Evolutionary conservation across 306 rosid genomes (phyloP).

Genomic region (Trifolium pratense): DNA sequence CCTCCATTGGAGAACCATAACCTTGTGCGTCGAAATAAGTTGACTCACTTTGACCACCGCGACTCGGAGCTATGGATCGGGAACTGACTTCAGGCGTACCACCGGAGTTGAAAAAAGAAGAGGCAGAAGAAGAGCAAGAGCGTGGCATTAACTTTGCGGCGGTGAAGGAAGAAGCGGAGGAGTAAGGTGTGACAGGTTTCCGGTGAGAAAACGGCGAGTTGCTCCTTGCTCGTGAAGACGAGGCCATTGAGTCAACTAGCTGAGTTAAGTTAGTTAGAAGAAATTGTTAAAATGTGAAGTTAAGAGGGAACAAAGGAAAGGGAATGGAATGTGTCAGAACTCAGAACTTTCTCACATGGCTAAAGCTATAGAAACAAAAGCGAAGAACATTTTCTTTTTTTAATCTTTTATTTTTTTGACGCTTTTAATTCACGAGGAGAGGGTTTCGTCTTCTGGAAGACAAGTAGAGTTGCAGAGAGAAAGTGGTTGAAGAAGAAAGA

Average conservation of each 20-base stretch:
- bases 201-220: slow-evolving; percentile 92
- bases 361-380: slow-evolving; percentile 49
- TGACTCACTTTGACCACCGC: slow-evolving; percentile 62
- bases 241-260: slow-evolving; percentile 71
- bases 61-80: slow-evolving; percentile 79
- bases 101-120: slow-evolving; percentile 75
- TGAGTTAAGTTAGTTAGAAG: slow-evolving; percentile 53
- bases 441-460: slow-evolving; percentile 88
- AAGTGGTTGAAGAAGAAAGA: slow-evolving; percentile 38
- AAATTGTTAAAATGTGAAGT: slow-evolving; percentile 24
- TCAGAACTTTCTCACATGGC: slow-evolving; percentile 63
- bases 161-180: slow-evolving; percentile 64
- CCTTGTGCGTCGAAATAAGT: slow-evolving; percentile 45
- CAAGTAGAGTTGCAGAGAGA: slow-evolving; percentile 61
- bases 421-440: slow-evolving; percentile 42
- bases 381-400: slow-evolving; percentile 50
- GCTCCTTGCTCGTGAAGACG: slow-evolving; percentile 85
- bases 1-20: slow-evolving; percentile 71
- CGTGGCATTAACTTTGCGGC: slow-evolving; percentile 74
- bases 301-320: slow-evolving; percentile 35
- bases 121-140: slow-evolving; percentile 73
- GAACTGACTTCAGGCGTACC: slow-evolving; percentile 52
- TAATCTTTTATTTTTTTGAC: slow-evolving; percentile 34
- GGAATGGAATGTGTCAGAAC: slow-evolving; percentile 71
- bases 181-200: slow-evolving; percentile 69